Base-by-base conservation (phyloP, 192 early-diverging fungal genomes). In the Gamsiella multidivaricata region DNA sequence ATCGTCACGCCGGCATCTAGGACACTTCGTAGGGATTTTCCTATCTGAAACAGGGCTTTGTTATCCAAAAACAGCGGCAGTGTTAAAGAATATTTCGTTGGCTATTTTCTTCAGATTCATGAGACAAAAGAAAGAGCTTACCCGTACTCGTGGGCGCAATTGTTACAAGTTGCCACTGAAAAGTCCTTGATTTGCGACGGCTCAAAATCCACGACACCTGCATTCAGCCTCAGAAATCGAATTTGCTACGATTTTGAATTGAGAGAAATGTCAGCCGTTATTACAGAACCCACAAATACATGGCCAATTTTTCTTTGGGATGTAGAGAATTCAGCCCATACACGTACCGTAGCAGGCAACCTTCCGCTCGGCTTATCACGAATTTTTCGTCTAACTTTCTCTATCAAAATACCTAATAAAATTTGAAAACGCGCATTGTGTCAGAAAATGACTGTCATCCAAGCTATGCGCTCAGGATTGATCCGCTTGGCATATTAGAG, bases 131-230 rank as follows among this genome's bases (percentile, higher is more conserved):
- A 14, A 23, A 9, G 28, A 17, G 22, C 70, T 61, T 76, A 76
- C 72, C 12, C 32, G 26, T 61, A 75, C 20, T 22, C 34, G 23
- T 61, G 18, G 20, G 1, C 1, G 17, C 72, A 76, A 5, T 36
- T 33, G 8, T 17, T n/a, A 23, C 72, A 76, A 14, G 5, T 22
- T 18, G 57, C 42, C 6, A 15, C 4, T 22, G 65, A 61, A 46
- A 76, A 76, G 36, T 67, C 42, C 9, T 34, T 42, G 22, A 76
- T 61, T 10, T 49, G 20, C 34, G 25, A n/a, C 0, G 72, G 72
- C 8, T 45, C 28, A 49, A 55, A 76, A 26, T 34, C 57, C 5
- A 33, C 25, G 3, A 74, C 62, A 12, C 55, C n/a, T 2, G 55
- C 63, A 0, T 29, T 17, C 36, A 65, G 5, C 25, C 18, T 58